These are phyloP conservation scores for Mycena kentingensis DNA, from an alignment of 768 basidiomycete genomes.

Conservation along the genomic window DNA sequence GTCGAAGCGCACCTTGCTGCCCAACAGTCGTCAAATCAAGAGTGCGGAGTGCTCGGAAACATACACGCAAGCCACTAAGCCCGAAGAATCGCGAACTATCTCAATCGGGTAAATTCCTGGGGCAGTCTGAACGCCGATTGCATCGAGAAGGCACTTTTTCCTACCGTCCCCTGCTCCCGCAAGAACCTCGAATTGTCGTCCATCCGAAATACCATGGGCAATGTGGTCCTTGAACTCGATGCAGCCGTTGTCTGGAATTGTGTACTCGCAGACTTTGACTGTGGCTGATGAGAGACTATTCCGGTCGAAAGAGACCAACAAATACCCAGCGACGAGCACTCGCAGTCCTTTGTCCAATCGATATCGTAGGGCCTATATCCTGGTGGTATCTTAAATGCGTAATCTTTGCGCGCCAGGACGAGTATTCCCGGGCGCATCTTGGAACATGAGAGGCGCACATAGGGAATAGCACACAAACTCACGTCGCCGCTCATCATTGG, in stretches of 20 bases:
- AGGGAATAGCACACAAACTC: neutral
- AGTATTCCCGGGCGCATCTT: slow-evolving; percentile 17
- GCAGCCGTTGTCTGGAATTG: slow-evolving; percentile 15
- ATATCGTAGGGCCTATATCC: slow-evolving; percentile 14
- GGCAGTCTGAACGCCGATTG: neutral
- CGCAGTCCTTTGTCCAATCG: slow-evolving; percentile 15
- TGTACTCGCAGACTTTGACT: slow-evolving; percentile 20
- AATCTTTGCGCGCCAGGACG: slow-evolving; percentile 16
- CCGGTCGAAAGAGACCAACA: no score
- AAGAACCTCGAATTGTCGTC: slow-evolving; percentile 14
- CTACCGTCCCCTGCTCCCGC: slow-evolving; percentile 17
- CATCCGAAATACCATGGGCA: neutral
- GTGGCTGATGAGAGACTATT: no score
- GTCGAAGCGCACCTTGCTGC: slow-evolving; percentile 21
- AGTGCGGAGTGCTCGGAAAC: neutral
- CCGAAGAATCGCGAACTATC: slow-evolving; percentile 9
- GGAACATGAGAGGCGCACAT: neutral
- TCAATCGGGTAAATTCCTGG: slow-evolving; percentile 15
- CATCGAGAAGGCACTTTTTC: neutral
- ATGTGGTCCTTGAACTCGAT: slow-evolving; percentile 15
- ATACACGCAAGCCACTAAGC: slow-evolving; percentile 12
- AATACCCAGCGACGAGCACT: slow-evolving; percentile 13
- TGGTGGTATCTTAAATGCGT: slow-evolving; percentile 10
- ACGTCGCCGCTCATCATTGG: slow-evolving; percentile 15
- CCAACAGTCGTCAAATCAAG: neutral